Evolutionary conservation across 1,284 basidiomycete genomes (phyloP), one percentile per base, ranked within the genome.

Genomic region (Mycena citricolor): DNA sequence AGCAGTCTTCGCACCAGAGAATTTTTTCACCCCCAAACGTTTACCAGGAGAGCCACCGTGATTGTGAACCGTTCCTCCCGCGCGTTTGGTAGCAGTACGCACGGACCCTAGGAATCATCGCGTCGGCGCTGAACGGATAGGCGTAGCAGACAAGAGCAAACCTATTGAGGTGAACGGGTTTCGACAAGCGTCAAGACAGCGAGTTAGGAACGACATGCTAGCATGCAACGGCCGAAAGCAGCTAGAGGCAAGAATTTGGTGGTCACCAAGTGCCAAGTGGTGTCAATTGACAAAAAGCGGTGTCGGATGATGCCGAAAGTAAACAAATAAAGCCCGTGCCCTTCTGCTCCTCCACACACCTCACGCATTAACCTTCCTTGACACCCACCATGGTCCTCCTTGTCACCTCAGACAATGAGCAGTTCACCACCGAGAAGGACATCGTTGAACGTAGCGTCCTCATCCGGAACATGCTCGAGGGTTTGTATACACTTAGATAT

Each of bases 391-490:
- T 51, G 51, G 51, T 52, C 61, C 76, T 81, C 57, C 83, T 90
- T 66, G 80, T 84, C 61, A 90, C 94, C 38, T 97, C 95, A 35
- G 95, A 99, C 69, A 94, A 93, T 60, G 95, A 98, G 70, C 81
- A 89, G 56, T 99, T 97, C 71, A 80, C 80, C 51, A 90, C 95
- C 55, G 94, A 97, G 64, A 89, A 87, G 68, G 91, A 95, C 55
- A 90, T 99, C 46, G 94, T 93, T 47, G 91, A 94, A 73, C 89
- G 94, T 64, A 91, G 86, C 54, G 90, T 95, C 14, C 83, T 99
- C 58, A 97, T 99, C 72, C 97, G 97, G 79, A 94, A 97, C 76
- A 97, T 99, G 95, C 86, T 99, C 49, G 97, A 99, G 70, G 95
- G 95, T 94, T 12, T 6, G 63, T 72, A 61, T 43, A 20, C 28